Base-by-base conservation (phyloP, 768 basidiomycete genomes). In the Austroboletus eburneus region DNA sequence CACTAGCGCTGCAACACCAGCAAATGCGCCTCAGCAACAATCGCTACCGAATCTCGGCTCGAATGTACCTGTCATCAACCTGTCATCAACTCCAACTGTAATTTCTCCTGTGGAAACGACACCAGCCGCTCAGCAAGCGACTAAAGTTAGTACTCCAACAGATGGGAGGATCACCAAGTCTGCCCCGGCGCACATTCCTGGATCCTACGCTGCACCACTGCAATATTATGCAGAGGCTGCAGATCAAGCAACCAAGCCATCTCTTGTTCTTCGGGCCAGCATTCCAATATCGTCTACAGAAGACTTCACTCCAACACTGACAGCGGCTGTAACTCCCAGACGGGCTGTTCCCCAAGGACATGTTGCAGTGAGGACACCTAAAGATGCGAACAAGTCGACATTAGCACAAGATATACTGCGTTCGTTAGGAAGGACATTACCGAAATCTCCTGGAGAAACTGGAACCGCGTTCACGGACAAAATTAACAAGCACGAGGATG, bases 331-430 rank as follows among this genome's bases (percentile, higher is more conserved):
- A 24, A 59, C 51, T 30, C 57, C 61, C 9, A 35, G 29, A 34
- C 43, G 37, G 36, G 41, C 39, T 17, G 33, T 16, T 4, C 25
- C 39, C 21, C 42, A 39, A 17, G 18, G 13, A 21, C 41, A 33
- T 18, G 20, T 39, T 18, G 38, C 24, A n/a, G 18, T 16, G 18
- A 65, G 58, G 35, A 62, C 65, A 1, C 69, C 68, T 14, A 61
- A 59, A 27, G 63, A 77, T 23, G 79, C 76, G 6, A 70, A 80
- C 56, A 76, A 69, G 52, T 73, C 63, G 38, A 70, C 69, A 35
- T 69, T 85, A 22, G 82, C 83, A 2, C 72, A 67, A 36, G 80
- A 83, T 59, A 67, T 85, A 37, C 52, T 85, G 18, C 72, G 70
- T 36, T 77, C 80, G 7, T 68, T 85, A 4, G 74, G 75, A 16